Conservation (phyloP, 768 basidiomycete genomes). For the Trametes meyenii region DNA sequence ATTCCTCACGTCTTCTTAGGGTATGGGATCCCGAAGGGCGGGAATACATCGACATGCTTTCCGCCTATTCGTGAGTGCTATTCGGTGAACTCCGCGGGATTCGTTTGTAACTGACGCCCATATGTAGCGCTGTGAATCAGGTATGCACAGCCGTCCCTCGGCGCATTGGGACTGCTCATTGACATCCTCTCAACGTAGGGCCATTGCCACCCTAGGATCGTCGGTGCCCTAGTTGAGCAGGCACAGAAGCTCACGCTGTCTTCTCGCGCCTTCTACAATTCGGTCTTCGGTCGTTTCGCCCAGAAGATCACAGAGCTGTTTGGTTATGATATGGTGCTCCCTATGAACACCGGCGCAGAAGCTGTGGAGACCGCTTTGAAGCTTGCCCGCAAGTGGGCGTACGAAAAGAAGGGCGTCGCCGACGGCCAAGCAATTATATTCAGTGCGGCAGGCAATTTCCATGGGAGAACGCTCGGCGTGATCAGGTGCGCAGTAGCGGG, state of each 20-base stretch:
- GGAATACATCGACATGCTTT: constrained; percentile 97
- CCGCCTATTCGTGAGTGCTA: constrained; percentile 86
- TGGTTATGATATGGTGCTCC: constrained; percentile 93
- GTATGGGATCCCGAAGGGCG: constrained; percentile 96
- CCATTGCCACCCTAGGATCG: constrained; percentile 90
- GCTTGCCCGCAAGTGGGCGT: constrained; percentile 96
- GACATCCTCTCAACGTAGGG: constrained; percentile 47
- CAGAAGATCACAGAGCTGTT: constrained; percentile 82
- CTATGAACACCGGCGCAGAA: constrained; percentile 99
- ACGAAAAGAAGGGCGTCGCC: constrained; percentile 80
- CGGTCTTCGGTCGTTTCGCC: constrained; percentile 88
- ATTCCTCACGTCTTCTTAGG: constrained; percentile 38
- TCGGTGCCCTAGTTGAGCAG: constrained; percentile 79
- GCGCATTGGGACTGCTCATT: background rate
- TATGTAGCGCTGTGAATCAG: constrained; percentile 81
- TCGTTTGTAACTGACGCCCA: background rate
- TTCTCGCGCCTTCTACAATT: constrained; percentile 96
- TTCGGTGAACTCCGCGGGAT: constrained; percentile 7
- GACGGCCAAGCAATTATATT: constrained; percentile 86
- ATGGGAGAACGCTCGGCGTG: constrained; percentile 88
- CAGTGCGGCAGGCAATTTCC: constrained; percentile 90
- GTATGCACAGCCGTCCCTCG: constrained; percentile 40
- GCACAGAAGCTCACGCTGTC: constrained; percentile 90
- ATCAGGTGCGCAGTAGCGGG: constrained; percentile 56
- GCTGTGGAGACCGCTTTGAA: constrained; percentile 98